phyloP scores from a whole-genome alignment of 805 yeast genomes.

The Babjeviella inositovora region DNA sequence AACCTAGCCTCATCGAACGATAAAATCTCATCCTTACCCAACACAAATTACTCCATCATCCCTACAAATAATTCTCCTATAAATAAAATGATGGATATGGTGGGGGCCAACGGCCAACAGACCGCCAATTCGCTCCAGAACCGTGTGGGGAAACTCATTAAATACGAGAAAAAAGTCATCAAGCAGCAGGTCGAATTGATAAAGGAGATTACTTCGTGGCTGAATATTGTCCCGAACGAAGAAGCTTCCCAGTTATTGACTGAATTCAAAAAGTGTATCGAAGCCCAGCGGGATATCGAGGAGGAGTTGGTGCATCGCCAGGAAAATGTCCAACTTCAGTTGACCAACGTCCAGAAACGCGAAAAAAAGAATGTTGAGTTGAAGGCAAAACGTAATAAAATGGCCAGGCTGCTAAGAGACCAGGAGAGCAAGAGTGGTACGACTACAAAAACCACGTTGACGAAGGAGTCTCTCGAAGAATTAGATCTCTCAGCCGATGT shows the following conservation, averaged over 20 bases:
- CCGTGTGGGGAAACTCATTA: conserved; percentile 17
- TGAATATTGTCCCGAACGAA: conserved; percentile 15
- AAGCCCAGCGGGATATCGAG: conserved; percentile 16
- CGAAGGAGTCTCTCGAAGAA: conserved; percentile 36
- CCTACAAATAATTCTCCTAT: conserved; percentile 5
- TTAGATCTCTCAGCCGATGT: conserved; percentile 30
- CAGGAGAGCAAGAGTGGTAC: conserved; percentile 29
- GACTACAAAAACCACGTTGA: conserved; percentile 21
- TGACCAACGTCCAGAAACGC: conserved; percentile 28
- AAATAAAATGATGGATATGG: conserved; percentile 8
- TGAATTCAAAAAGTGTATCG: conserved; percentile 20
- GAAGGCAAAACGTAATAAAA: conserved; percentile 15
- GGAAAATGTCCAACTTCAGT: conserved; percentile 22
- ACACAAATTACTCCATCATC: no score
- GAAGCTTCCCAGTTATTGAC: conserved; percentile 19
- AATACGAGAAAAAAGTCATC: conserved; percentile 17
- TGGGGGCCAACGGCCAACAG: conserved; percentile 6
- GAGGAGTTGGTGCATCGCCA: conserved; percentile 22
- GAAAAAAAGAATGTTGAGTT: conserved; percentile 28
- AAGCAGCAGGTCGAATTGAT: conserved; percentile 17
- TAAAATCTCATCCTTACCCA: no score
- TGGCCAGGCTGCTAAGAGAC: conserved; percentile 18
- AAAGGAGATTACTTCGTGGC: conserved; percentile 25
- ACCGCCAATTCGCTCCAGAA: conserved; percentile 12
- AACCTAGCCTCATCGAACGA: no score